Base-by-base conservation (phyloP, 2,329 filamentous ascomycete genomes). In the Fusarium musae region DNA sequence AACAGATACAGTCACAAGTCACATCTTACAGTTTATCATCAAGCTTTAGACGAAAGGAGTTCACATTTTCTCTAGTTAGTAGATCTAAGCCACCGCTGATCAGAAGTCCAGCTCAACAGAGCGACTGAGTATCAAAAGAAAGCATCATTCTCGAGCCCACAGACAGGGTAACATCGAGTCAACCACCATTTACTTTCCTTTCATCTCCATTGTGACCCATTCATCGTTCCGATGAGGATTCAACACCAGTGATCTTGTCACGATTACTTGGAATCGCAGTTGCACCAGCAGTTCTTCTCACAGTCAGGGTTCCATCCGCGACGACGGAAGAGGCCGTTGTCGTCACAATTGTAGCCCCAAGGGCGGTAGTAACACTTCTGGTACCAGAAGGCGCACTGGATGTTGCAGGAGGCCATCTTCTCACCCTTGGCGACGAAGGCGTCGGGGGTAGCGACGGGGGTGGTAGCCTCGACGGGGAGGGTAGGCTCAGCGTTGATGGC, bases 211-310 rank as follows among this genome's bases (percentile, higher is more conserved):
- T 15, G 16, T 9, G 5, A 12, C n/a, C 12, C 6, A 7, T 4
- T 28, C 13, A 13, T 47, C 26, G 13, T n/a, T 21, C 12, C 9
- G 9, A 28, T 37, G 3, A n/a, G 2, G 21, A 34, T 36, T 6
- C 23, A 19, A 19, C 8, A 9, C 9, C 15, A 28, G 5, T 30
- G 21, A 40, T 44, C 21, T 3, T 34, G 16, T 21, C 19, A 28
- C 32, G 32, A 58, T 16, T 39, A 34, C 62, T 66, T 66, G n/a
- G 50, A 40, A 36, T 66, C 64, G 26, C 64, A 66, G 30, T 52
- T 50, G 52, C 64, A 66, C 50, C 50, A 66, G 43, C 64, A 66
- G 52, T 52, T 21, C 62, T 59, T 58, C 13, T 66, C 64, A 10
- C 64, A 66, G 19, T 60, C 43, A 2, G 64, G 62, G 64, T 66